Evolutionary conservation across 2,329 filamentous ascomycete genomes (phyloP).

Genomic region (Venturia oleaginea): DNA sequence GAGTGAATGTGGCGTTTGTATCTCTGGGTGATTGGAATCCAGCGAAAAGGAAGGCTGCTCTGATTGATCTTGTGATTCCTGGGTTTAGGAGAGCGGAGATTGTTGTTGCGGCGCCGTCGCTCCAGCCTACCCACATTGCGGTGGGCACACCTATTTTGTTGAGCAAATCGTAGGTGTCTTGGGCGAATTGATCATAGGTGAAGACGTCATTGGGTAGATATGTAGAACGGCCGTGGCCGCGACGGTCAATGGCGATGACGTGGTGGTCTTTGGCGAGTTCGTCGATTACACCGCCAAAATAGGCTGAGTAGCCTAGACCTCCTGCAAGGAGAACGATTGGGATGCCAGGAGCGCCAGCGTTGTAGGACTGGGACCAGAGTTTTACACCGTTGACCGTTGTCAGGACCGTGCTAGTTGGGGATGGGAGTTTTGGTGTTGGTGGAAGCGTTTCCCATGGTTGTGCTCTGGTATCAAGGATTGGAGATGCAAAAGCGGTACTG

Average conservation of each 20-base stretch:
- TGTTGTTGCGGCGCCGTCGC: slow-evolving; percentile 33
- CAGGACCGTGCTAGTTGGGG: slow-evolving; percentile 24
- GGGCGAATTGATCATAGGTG: slow-evolving; percentile 32
- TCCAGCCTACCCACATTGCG: slow-evolving; percentile 34
- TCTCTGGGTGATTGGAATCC: slow-evolving; percentile 25
- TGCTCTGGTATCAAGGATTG: neutral
- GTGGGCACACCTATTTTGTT: slow-evolving; percentile 21
- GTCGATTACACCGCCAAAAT: slow-evolving; percentile 32
- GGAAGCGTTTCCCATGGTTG: slow-evolving; percentile 25
- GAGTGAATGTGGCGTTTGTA: slow-evolving; percentile 28
- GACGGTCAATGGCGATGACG: slow-evolving; percentile 34
- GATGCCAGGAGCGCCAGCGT: slow-evolving; percentile 24
- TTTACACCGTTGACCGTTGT: slow-evolving; percentile 30
- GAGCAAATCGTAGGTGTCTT: slow-evolving; percentile 28
- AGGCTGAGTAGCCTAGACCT: slow-evolving; percentile 35
- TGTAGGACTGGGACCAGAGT: slow-evolving; percentile 37
- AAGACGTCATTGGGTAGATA: slow-evolving; percentile 29
- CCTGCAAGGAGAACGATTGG: slow-evolving; percentile 34
- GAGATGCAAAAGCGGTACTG: neutral
- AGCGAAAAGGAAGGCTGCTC: slow-evolving; percentile 35
- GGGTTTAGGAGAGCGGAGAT: slow-evolving; percentile 29
- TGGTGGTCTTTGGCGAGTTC: slow-evolving; percentile 27
- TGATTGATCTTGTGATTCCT: slow-evolving; percentile 24
- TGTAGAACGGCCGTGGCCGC: slow-evolving; percentile 34
- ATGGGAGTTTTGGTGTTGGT: slow-evolving; percentile 29